Evolutionary conservation across 768 basidiomycete species (phyloP), one percentile per base, ranked within the genome.

Genomic region (Kwoniella sp.): DNA sequence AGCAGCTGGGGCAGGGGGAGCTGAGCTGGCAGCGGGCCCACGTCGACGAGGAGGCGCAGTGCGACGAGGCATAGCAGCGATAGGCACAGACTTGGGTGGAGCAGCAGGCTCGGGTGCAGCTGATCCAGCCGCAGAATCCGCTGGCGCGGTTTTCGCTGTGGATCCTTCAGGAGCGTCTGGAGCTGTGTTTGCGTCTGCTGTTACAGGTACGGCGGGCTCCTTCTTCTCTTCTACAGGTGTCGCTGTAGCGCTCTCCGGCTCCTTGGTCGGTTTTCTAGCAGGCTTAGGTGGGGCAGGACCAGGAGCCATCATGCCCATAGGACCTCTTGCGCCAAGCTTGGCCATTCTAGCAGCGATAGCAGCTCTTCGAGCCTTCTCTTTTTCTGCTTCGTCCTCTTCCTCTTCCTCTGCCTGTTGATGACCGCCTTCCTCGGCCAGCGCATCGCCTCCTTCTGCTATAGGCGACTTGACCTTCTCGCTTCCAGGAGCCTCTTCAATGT

Each of bases 341-440:
- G 92, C 93, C 92, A 98, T 92, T 52, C 93, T 86, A 25, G 92
- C 92, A 31, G 93, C 92, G 74, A 97, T 88, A 12, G 90, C 88
- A 4, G 92, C 90, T 48, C 93, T 86, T 52, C 78, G 63, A 47
- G 76, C 75, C 53, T 77, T 81, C 63, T 82, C 81, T 63, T 74
- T 66, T 52, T 73, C 73, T n/a, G 75, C 70, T 38, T 78, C 77
- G 20, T 73, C 73, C 54, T 63, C 66, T 37, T 69, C 66, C 20
- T 15, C 41, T 54, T 29, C 58, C 48, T 68, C 63, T 59, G 88
- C 83, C 1, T 55, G 61, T 55, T 87, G 87, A 26, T 69, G 68
- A 9, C 30, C 66, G 55, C 82, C 81, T 0, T 66, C 77, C 38
- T 70, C 70, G 15, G 58, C 56, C 11, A 37, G 17, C 17, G 29